Evolutionary conservation across 139 green algal genomes (phyloP), one percentile per base, ranked within the genome.

Genomic region (Auxenochlorella protothecoides): DNA sequence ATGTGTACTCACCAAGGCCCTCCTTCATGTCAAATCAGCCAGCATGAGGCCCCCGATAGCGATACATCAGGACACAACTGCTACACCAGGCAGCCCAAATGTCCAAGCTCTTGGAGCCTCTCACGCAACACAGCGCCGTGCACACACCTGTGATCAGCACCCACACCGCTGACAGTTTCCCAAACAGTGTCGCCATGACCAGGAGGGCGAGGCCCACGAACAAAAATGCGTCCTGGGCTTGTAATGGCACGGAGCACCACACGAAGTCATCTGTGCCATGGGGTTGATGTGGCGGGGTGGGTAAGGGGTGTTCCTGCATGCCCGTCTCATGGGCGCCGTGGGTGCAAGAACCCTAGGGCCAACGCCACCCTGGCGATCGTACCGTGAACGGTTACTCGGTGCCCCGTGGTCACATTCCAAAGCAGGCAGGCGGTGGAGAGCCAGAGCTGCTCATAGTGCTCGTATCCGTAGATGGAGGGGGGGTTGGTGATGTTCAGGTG

Each of bases 121-220:
- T 53, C 66, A 3, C 53, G n/a, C 5, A 8, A 68, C 44, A 14
- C 3, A 56, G 2, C 2, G 11, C 5, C 13, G 27, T 44, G 27
- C 44, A 6, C 71, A 3, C 60, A 73, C 73, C 66, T 13, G 77
- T 27, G 6, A 88, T 52, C 7, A 86, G 72, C 55, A 81, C 79
- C 68, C 76, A 79, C 13, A 84, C 78, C 3, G 76, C 79, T 12
- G 73, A 79, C 27, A 87, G 74, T 59, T 83, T 83, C 27, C 83
- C 83, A 65, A 77, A 78, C 2, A 85, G 69, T 10, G 78, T 12
- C 53, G 54, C 73, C 5, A 78, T 71, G 14, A 66, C 62, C 6
- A 88, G 55, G 3, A 88, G 65, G 3, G 78, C 78, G 7, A 88
- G 51, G 0, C 62, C 63, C 2, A 71, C 82, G 56, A 88, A 88